Conservation (phyloP, 108 stramenopile genomes). For the Nannochloropsis gaditana region DNA sequence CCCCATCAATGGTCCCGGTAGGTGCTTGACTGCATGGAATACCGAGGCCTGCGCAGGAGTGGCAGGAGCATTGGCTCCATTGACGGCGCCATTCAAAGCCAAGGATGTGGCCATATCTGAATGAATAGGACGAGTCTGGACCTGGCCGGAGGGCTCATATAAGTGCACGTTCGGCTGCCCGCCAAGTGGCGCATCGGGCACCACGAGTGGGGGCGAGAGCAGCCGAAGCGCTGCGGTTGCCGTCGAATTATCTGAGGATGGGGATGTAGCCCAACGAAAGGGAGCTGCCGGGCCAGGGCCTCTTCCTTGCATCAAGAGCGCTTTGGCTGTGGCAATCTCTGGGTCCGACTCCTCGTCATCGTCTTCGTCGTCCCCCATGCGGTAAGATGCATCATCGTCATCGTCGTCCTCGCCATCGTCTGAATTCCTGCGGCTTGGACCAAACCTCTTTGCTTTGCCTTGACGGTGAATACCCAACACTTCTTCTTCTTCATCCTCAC, state of each 20-base stretch:
- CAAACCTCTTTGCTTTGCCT: neutral
- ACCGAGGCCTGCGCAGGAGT: neutral
- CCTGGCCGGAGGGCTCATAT: neutral
- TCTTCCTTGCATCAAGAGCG: constrained; percentile 13
- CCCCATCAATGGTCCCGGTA: neutral
- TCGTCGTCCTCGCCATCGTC: neutral
- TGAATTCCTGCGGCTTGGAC: neutral
- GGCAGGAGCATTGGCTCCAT: neutral
- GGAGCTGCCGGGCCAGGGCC: neutral
- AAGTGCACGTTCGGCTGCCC: neutral
- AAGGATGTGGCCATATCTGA: neutral
- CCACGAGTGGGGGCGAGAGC: neutral
- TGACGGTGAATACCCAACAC: neutral
- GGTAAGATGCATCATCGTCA: constrained; percentile 1
- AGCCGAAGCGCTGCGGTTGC: neutral
- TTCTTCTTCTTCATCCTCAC: constrained; percentile 5
- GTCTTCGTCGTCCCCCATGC: neutral
- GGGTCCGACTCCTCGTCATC: neutral
- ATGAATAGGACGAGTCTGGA: neutral
- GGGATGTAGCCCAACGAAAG: neutral
- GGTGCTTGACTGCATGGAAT: constrained; percentile 13
- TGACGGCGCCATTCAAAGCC: neutral
- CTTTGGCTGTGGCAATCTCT: neutral
- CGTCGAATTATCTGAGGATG: neutral
- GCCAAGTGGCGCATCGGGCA: neutral